A percentile compares a stretch with the other conserved stretches of the same genome.
Conservation (phyloP, 2,329 filamentous ascomycete genomes). For the Hypoxylon sp. region DNA sequence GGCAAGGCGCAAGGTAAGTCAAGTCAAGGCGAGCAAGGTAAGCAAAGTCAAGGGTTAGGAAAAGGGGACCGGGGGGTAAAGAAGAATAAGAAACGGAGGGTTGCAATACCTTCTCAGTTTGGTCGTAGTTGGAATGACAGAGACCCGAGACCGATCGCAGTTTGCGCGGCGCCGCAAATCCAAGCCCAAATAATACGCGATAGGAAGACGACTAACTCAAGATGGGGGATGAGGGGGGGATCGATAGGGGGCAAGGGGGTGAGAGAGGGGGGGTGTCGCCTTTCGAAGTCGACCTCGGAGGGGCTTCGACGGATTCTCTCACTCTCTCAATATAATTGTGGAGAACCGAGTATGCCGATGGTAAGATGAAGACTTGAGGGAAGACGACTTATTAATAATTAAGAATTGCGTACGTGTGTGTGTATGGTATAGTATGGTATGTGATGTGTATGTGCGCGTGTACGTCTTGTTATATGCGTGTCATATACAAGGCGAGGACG, state of each 20-base stretch:
- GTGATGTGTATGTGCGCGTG: background rate
- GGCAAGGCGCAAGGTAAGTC: constrained; percentile 14
- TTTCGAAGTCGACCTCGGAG: background rate
- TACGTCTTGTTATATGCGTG: background rate
- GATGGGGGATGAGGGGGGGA: background rate
- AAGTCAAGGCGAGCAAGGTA: constrained; percentile 5
- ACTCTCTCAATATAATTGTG: constrained; percentile 32
- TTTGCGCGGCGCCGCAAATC: constrained; percentile 20
- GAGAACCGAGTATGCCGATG: constrained; percentile 12
- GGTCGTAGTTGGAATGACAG: constrained; percentile 30
- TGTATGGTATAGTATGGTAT: background rate
- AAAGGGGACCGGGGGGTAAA: constrained; percentile 11
- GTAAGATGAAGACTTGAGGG: constrained; percentile 15
- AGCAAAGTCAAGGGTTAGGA: background rate
- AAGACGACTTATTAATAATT: constrained; percentile 10
- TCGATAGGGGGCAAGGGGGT: constrained; percentile 15
- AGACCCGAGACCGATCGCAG: constrained; percentile 26
- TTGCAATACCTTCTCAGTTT: constrained; percentile 19
- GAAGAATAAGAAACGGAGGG: constrained; percentile 12
- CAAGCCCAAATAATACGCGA: constrained; percentile 17
- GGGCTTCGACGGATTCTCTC: constrained; percentile 18
- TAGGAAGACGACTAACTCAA: constrained; percentile 13
- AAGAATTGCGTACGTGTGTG: background rate
- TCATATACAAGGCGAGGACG: no score
- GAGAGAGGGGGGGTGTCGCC: no score